Evolutionary conservation across 2,329 filamentous ascomycete genomes (phyloP).

Genomic region (Ilyonectria robusta): DNA sequence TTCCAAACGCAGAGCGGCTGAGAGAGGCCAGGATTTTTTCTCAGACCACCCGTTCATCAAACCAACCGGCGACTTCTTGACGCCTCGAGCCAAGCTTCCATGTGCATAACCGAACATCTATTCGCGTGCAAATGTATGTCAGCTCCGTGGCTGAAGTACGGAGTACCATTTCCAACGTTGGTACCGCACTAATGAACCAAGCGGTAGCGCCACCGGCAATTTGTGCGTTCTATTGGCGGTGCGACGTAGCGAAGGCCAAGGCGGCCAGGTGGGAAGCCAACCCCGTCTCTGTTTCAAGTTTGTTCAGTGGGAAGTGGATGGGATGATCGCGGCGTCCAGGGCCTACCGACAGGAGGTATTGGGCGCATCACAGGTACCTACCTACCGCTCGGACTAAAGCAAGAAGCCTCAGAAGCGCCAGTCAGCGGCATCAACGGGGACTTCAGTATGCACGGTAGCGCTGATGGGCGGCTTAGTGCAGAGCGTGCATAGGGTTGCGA

Average conservation of each 20-base stretch:
- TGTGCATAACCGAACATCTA: background rate
- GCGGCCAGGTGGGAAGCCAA: constrained; percentile 19
- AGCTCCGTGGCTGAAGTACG: background rate
- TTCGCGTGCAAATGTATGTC: background rate
- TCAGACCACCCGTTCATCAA: constrained; percentile 21
- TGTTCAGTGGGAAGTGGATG: constrained; percentile 31
- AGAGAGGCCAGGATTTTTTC: background rate
- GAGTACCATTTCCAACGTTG: background rate
- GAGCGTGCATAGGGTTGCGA: background rate
- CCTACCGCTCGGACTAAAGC: background rate
- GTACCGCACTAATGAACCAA: background rate
- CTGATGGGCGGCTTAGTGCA: background rate
- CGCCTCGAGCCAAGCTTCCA: background rate
- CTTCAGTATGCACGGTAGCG: background rate
- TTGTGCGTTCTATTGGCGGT: constrained; percentile 5
- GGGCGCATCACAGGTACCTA: background rate
- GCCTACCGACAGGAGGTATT: background rate
- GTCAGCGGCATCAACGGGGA: background rate
- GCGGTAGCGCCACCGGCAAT: background rate
- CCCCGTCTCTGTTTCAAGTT: constrained; percentile 27
- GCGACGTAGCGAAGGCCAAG: background rate
- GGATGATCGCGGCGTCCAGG: constrained; percentile 4
- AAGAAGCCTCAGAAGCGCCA: background rate
- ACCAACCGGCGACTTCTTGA: constrained; percentile 1
- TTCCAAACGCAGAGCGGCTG: constrained; percentile 13